phyloP scores from a whole-genome alignment of 345 rosid species.

The Salix purpurea region DNA sequence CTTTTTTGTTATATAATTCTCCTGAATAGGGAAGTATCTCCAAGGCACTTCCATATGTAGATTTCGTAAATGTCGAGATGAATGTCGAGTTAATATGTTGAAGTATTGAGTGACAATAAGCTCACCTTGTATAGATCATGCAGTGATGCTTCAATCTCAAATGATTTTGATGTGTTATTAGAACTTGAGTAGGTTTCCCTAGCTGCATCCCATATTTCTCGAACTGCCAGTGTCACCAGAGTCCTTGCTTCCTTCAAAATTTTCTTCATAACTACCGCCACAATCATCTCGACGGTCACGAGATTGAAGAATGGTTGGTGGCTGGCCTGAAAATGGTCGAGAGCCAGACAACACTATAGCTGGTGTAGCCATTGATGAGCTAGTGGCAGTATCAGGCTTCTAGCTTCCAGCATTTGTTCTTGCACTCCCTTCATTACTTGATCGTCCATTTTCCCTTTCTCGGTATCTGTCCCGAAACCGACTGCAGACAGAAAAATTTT shows the following conservation, averaged over 20 bases:
- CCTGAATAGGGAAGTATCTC: too few species aligned
- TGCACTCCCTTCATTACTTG: slow-evolving; percentile 43
- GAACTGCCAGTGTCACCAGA: too few species aligned
- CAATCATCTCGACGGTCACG: slow-evolving; percentile 66
- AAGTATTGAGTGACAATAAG: too few species aligned
- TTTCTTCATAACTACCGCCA: slow-evolving; percentile 66
- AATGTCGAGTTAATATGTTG: too few species aligned
- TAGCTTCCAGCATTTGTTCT: slow-evolving; percentile 38
- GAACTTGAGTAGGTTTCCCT: too few species aligned
- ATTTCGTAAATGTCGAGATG: too few species aligned
- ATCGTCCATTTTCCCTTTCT: slow-evolving; percentile 71
- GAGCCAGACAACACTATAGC: slow-evolving; percentile 56
- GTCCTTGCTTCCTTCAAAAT: slow-evolving; percentile 65
- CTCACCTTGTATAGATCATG: too few species aligned
- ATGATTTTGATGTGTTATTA: too few species aligned
- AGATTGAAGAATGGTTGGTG: slow-evolving; percentile 70
- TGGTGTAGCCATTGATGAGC: slow-evolving; percentile 38
- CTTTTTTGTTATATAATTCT: too few species aligned
- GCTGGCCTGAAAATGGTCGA: slow-evolving; percentile 57
- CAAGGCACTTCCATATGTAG: too few species aligned
- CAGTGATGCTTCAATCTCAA: too few species aligned
- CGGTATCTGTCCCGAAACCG: slow-evolving; percentile 68
- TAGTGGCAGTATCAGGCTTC: slow-evolving; percentile 39
- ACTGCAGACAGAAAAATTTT: slow-evolving; percentile 23
- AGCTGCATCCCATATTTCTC: too few species aligned